These are phyloP conservation scores for Candida smagusa DNA, from an alignment of 1,139 yeast species.

Conservation along the genomic window DNA sequence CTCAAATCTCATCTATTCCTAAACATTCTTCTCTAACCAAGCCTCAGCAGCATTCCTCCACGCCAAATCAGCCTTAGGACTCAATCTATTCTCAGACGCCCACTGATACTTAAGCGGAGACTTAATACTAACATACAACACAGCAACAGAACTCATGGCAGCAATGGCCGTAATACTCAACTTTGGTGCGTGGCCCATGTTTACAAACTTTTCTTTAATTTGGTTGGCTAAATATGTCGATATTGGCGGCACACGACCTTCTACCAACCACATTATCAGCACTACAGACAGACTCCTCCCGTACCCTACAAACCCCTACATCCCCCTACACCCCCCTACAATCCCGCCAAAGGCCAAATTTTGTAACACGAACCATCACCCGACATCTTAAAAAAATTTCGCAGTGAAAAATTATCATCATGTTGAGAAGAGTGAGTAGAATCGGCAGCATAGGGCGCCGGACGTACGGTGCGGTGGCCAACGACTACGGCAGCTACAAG, in stretches of 20 bases:
- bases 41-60: slow-evolving; percentile 49
- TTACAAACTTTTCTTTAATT: slow-evolving; percentile 9
- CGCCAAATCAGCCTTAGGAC: slow-evolving; percentile 52
- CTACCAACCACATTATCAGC: no score
- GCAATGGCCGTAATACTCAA: slow-evolving; percentile 42
- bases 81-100: slow-evolving; percentile 42
- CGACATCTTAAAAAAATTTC: slow-evolving; percentile 5
- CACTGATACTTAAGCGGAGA: slow-evolving; percentile 46
- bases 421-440: not conserved
- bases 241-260: not conserved
- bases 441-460: not conserved
- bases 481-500: slow-evolving; percentile 40
- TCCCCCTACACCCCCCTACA: no score
- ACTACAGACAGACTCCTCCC: no score
- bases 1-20: not conserved
- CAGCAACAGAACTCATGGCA: slow-evolving; percentile 45
- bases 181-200: slow-evolving; percentile 44
- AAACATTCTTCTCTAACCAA: slow-evolving; percentile 37
- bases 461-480: slow-evolving; percentile 25
- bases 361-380: slow-evolving; percentile 1
- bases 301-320: no score
- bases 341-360: not conserved
- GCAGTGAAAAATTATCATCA: slow-evolving; percentile 5
- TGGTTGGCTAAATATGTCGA: slow-evolving; percentile 21
- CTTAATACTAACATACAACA: slow-evolving; percentile 38